A percentile compares a stretch with the other conserved stretches of the same genome.
Conservation (phyloP, 1,284 basidiomycete genomes). For the Puccinia hordei region DNA sequence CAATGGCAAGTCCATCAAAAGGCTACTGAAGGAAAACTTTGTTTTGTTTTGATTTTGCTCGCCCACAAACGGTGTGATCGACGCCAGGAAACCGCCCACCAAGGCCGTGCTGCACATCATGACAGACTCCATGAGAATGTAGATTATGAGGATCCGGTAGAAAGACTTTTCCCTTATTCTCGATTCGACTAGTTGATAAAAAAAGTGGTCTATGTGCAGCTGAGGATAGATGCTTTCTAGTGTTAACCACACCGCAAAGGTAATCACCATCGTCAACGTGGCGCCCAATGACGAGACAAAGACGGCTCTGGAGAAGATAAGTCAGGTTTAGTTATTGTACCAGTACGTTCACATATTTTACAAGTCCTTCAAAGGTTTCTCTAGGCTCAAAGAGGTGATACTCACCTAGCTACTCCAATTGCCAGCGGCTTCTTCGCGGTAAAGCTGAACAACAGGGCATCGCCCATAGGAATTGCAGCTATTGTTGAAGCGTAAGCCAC, state of each 20-base stretch:
- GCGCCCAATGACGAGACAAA: conserved; percentile 51
- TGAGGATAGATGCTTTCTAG: conserved; percentile 44
- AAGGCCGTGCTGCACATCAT: conserved; percentile 38
- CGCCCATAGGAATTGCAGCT: conserved; percentile 50
- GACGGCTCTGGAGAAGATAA: conserved; percentile 21
- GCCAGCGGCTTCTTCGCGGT: conserved; percentile 45
- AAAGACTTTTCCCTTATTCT: conserved; percentile 25
- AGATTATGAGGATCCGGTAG: conserved; percentile 32
- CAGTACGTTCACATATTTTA: not conserved
- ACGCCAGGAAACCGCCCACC: conserved; percentile 47
- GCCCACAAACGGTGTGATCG: conserved; percentile 49
- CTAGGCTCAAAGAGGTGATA: not conserved
- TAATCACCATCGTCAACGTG: conserved; percentile 45
- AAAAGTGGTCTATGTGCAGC: conserved; percentile 50
- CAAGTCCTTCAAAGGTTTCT: not conserved
- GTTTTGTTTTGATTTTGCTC: conserved; percentile 51
- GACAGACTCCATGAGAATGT: conserved; percentile 34
- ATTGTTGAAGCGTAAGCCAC: conserved; percentile 47
- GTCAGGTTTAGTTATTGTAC: not conserved
- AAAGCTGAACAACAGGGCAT: conserved; percentile 51
- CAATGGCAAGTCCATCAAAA: conserved; percentile 48
- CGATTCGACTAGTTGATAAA: conserved; percentile 42
- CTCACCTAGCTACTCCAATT: conserved; percentile 50
- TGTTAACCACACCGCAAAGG: conserved; percentile 42
- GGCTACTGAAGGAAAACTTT: conserved; percentile 42